A percentile compares a stretch with the other conserved stretches of the same genome.
Conservation (phyloP, 495 filamentous ascomycete species). For the Trichodelitschia bisporula region DNA sequence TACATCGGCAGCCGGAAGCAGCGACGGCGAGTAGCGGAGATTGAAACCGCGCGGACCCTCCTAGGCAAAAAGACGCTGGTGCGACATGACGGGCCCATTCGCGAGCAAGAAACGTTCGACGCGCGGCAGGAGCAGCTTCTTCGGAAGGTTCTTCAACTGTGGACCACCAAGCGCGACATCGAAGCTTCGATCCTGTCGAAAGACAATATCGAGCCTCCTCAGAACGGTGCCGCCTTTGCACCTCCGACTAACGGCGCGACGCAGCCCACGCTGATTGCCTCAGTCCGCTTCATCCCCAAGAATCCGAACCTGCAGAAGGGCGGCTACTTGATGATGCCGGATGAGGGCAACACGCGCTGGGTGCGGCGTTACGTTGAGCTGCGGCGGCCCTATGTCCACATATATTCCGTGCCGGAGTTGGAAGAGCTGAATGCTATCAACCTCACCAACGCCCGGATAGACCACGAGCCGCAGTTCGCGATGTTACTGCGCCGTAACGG, state of each 20-base stretch:
- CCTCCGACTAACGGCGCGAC: slow-evolving; percentile 5
- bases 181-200: slow-evolving; percentile 44
- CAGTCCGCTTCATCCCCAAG: slow-evolving; percentile 41
- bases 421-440: slow-evolving; percentile 81
- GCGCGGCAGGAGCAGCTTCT: slow-evolving; percentile 24
- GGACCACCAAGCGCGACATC: slow-evolving; percentile 53
- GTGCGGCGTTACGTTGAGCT: slow-evolving; percentile 81
- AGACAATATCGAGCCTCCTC: slow-evolving; percentile 53
- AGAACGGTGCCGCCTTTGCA: slow-evolving; percentile 30
- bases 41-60: slow-evolving; percentile 52
- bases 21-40: slow-evolving; percentile 44
- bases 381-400: slow-evolving; percentile 72
- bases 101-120: too few species aligned
- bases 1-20: slow-evolving; percentile 48
- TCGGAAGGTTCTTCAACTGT: slow-evolving; percentile 48
- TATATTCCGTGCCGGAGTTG: slow-evolving; percentile 58
- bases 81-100: not conserved
- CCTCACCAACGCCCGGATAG: slow-evolving; percentile 59
- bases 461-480: slow-evolving; percentile 68
- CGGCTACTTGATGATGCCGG: slow-evolving; percentile 63
- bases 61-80: slow-evolving; percentile 18
- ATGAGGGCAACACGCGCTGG: slow-evolving; percentile 53
- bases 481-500: slow-evolving; percentile 35
- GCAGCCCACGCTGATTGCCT: slow-evolving; percentile 31
- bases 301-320: slow-evolving; percentile 45